Base-by-base conservation (phyloP, 306 rosid genomes). In the Rosa lucieae region DNA sequence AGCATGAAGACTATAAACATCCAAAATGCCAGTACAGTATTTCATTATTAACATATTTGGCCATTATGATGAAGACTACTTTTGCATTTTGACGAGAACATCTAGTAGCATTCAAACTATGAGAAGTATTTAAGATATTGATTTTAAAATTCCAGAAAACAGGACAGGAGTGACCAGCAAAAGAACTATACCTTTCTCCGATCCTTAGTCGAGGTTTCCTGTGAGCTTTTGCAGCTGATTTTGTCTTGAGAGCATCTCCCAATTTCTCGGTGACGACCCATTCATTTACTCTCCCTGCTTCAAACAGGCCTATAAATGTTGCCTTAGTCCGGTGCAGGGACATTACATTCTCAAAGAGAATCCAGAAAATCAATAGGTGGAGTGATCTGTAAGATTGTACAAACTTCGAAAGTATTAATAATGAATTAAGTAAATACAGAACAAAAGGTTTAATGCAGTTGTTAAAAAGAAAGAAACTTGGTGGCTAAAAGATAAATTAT, bases 191-290 rank as follows among this genome's bases (percentile, higher is more conserved):
- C 99, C 99, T 88, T 84, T 85, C 97, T 21, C 88, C 87, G 29
- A 91, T 55, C 77, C 81, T 79, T n/a, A 84, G 52, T 6, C 84
- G 89, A 70, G 86, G 90, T 61, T 87, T 92, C 80, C 40, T 87
- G 40, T 84, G 83, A 48, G 93, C 79, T 85, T 92, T 92, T 70
- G 81, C 78, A n/a, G 86, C 86, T 37, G 78, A 72, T 85, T 87
- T 91, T 79, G 84, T 82, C 86, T 92, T 91, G 53, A 92, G 93
- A 47, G 94, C 92, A 82, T 92, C 97, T 61, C 99, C 99, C 70
- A 92, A 75, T 92, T 94, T 94, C 89, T 91, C 97, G 2, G 97
- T 94, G 79, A 94, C 97, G 12, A 94, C 93, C 97, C 97, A 94
- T 82, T 94, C 97, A 79, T 92, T 92, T 43, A 87, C 97, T 76